Evolutionary conservation across 306 rosid species (phyloP).

Genomic region (Canavalia ensiformis): DNA sequence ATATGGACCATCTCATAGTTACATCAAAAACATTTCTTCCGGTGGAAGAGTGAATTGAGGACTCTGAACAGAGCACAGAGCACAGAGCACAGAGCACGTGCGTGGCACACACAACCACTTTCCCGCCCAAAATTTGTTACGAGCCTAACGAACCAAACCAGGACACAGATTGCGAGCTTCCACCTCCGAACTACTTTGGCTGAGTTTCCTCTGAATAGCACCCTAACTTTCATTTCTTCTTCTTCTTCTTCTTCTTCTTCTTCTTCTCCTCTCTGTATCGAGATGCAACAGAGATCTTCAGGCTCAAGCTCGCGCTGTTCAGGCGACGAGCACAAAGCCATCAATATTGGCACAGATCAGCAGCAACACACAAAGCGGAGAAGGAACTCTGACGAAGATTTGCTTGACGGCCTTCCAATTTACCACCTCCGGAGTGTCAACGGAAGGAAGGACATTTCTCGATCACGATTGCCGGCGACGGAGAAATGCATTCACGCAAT

Average conservation of each 20-base stretch:
- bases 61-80: not conserved
- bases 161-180: conserved; percentile 7
- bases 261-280: conserved; percentile 6
- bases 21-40: not conserved
- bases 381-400: conserved; percentile 45
- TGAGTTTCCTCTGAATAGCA: conserved; percentile 20
- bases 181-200: not conserved
- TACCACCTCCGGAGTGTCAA: conserved; percentile 40
- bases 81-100: conserved; percentile 48
- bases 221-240: not conserved
- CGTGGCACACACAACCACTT: conserved; percentile 31
- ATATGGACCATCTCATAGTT: not conserved
- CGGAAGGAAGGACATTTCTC: conserved; percentile 48
- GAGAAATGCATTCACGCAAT: conserved; percentile 59
- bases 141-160: conserved; percentile 42
- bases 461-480: conserved; percentile 19
- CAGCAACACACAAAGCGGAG: conserved; percentile 52
- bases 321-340: conserved; percentile 45
- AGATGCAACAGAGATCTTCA: conserved; percentile 63
- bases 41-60: not conserved
- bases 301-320: conserved; percentile 47
- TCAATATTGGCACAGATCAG: conserved; percentile 36
- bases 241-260: conserved; percentile 23
- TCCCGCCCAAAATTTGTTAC: conserved; percentile 54
- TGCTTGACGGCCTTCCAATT: conserved; percentile 49